These are phyloP conservation scores for Dactylonectria estremocensis DNA, from an alignment of 2,329 filamentous ascomycete species.

Conservation along the genomic window DNA sequence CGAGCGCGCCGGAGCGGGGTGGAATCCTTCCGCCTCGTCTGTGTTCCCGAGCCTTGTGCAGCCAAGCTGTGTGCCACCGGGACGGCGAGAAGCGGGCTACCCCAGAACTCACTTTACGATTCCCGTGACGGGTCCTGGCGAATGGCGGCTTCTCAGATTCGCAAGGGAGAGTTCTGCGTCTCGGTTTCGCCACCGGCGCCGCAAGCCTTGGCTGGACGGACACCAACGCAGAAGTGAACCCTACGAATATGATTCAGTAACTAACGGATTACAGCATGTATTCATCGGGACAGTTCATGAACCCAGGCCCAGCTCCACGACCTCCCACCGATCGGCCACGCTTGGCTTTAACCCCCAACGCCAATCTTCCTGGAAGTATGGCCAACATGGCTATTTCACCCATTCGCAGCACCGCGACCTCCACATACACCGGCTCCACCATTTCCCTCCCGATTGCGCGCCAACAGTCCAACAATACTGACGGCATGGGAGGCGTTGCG, in stretches of 20 bases:
- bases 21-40: slow-evolving; percentile 18
- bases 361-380: slow-evolving; percentile 83
- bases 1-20: slow-evolving; percentile 37
- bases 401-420: slow-evolving; percentile 75
- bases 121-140: not conserved
- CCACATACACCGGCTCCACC: slow-evolving; percentile 63
- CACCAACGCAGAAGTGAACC: not conserved
- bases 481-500: slow-evolving; percentile 77
- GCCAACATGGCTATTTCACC: slow-evolving; percentile 84
- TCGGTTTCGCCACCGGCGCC: slow-evolving; percentile 9
- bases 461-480: slow-evolving; percentile 72
- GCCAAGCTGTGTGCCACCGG: slow-evolving; percentile 7
- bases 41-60: not conserved
- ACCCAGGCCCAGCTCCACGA: slow-evolving; percentile 93
- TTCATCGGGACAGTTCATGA: slow-evolving; percentile 85
- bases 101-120: slow-evolving; percentile 3
- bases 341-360: slow-evolving; percentile 83
- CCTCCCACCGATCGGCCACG: slow-evolving; percentile 89
- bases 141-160: not conserved
- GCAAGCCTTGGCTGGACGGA: slow-evolving; percentile 6
- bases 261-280: slow-evolving; percentile 64
- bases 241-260: slow-evolving; percentile 15
- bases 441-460: slow-evolving; percentile 79
- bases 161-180: slow-evolving; percentile 11
- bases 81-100: slow-evolving; percentile 13